A percentile compares a stretch with the other conserved stretches of the same genome.
These are phyloP conservation scores for Fusarium armeniacum DNA, from an alignment of 2,329 filamentous ascomycete genomes.

Conservation along the genomic window DNA sequence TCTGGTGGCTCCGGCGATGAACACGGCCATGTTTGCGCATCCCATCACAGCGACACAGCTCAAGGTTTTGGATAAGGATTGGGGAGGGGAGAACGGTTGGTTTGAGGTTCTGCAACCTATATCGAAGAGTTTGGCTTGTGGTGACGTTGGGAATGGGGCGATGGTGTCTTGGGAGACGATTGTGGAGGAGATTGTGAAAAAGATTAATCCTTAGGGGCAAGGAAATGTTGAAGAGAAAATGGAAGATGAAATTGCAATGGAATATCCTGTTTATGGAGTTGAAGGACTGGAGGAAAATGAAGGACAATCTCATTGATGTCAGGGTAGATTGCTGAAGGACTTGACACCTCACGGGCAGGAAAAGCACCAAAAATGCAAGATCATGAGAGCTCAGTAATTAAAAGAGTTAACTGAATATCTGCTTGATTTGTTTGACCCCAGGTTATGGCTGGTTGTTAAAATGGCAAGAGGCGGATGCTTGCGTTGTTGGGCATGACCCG, in stretches of 20 bases:
- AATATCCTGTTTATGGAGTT: constrained; percentile 3
- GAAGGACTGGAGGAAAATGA: constrained; percentile 7
- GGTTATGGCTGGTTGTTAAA: no score
- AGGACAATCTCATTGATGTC: neutral
- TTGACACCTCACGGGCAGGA: neutral
- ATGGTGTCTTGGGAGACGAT: constrained; percentile 88
- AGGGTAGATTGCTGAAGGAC: constrained; percentile 9
- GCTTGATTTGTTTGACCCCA: no score
- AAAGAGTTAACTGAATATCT: no score
- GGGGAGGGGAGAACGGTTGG: constrained; percentile 68
- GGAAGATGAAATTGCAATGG: rapidly evolving
- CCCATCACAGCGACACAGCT: constrained; percentile 84
- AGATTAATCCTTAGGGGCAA: constrained; percentile 53
- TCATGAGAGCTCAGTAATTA: no score
- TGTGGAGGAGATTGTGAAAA: constrained; percentile 72
- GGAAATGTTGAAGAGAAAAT: no score
- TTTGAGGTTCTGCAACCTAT: constrained; percentile 80
- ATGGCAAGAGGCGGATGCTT: neutral
- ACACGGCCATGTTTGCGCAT: constrained; percentile 90
- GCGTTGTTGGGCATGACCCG: rapidly evolving
- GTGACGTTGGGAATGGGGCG: constrained; percentile 83
- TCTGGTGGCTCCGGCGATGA: constrained; percentile 86
- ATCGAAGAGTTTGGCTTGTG: constrained; percentile 85
- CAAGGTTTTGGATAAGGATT: constrained; percentile 77
- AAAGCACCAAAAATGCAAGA: neutral